A percentile compares a stretch with the other conserved stretches of the same genome.
These are phyloP conservation scores for Pseudonectria buxi DNA, from an alignment of 2,329 filamentous ascomycete species.

Conservation along the genomic window DNA sequence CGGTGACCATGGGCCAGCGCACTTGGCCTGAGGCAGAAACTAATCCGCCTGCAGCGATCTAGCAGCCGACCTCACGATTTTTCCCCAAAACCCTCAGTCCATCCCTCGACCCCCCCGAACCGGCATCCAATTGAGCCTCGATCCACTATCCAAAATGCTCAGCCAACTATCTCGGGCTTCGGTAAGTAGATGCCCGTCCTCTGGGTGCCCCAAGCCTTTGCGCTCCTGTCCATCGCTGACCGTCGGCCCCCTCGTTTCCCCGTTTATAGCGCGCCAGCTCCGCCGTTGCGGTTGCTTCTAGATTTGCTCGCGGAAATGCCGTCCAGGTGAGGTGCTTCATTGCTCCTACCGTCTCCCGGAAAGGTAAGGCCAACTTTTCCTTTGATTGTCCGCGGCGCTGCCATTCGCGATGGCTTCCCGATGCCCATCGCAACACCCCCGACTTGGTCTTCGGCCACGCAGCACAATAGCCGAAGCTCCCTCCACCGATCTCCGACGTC, in stretches of 20 bases:
- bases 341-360: slow-evolving; percentile 53
- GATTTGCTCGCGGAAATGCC: slow-evolving; percentile 33
- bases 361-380: slow-evolving; percentile 43
- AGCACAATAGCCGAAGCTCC: slow-evolving; percentile 21
- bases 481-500: slow-evolving; percentile 22
- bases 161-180: slow-evolving; percentile 48
- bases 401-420: neutral
- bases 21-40: slow-evolving; percentile 21
- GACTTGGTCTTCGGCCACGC: too few relatives aligned
- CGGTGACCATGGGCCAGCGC: neutral
- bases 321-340: slow-evolving; percentile 51
- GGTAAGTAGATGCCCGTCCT: slow-evolving; percentile 36
- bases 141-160: slow-evolving; percentile 47
- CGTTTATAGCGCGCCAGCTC: slow-evolving; percentile 43
- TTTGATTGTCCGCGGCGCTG: neutral
- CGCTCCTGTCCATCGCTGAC: slow-evolving; percentile 4
- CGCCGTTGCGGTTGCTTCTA: slow-evolving; percentile 43
- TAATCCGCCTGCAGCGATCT: slow-evolving; percentile 15
- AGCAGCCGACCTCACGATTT: slow-evolving; percentile 36
- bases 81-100: slow-evolving; percentile 37
- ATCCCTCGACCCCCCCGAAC: slow-evolving; percentile 25
- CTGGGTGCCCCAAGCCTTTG: neutral
- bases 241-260: neutral
- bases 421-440: slow-evolving; percentile 9
- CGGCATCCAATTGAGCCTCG: slow-evolving; percentile 42